Evolutionary conservation across 768 basidiomycete species (phyloP), one percentile per base, ranked within the genome.

Genomic region (Hysterangium stoloniferum): DNA sequence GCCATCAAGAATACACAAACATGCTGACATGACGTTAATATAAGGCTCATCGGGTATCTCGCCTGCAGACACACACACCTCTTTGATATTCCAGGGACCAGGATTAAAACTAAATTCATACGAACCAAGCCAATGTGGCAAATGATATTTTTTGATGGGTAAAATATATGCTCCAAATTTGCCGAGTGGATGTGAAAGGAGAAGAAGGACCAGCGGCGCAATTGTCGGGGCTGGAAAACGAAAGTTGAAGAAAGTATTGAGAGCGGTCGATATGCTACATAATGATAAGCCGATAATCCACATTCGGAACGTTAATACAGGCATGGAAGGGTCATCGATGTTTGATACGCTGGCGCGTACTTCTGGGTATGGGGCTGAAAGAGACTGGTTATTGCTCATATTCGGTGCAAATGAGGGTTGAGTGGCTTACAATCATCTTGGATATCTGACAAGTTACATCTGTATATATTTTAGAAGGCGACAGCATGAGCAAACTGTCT

Each of bases 241-340:
- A 46, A 73, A 68, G 52, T 61, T 58, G 62, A 76, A 72, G 58
- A 74, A 72, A 2, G 62, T 64, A 55, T 74, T 74, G 53, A 68
- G 42, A 3, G 59, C 69, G 22, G 63, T 54, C 28, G 64, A 62
- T 37, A 73, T 6, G 48, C 66, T 53, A 40, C 58, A 57, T 53
- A 75, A 67, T 11, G 63, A 19, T 19, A 72, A 36, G 1, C 74
- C 74, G 12, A 75, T 55, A 19, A 63, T 19, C 67, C 68, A 70
- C 19, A 64, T 62, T 20, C 74, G 63, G 48, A 73, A 61, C 0
- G 74, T 76, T 25, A 73, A 60, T 32, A 65, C 69, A 15, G 74
- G 74, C 71, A 75, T 74, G 1, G 73, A 70, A 0, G 68, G 66
- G 56, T 76, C 74, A 59, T 76, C 74, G 19, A 70, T 65, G 52